Percentiles rank a stretch among this genome's conserved stretches.
Conservation (phyloP, 768 basidiomycete genomes). For the Dacryopinax primogenitus region DNA sequence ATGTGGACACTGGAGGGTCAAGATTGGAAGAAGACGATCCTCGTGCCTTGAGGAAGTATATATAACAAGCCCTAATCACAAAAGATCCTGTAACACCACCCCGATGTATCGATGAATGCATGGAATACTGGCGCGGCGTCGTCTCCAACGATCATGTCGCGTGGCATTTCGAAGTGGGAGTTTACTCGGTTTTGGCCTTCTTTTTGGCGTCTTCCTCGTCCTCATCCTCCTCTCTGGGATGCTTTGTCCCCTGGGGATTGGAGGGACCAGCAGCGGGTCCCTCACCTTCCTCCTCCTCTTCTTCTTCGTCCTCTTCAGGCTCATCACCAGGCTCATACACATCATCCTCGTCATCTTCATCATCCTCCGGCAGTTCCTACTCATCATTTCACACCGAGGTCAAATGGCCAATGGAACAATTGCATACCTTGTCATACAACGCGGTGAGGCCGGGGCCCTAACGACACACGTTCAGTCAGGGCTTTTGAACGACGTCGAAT, state of each 20-base stretch:
- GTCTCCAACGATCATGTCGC: neutral
- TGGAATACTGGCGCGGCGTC: neutral
- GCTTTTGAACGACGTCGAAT: neutral
- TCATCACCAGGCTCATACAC: neutral
- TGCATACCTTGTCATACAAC: neutral
- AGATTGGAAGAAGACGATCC: slow-evolving; percentile 46
- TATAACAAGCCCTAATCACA: neutral
- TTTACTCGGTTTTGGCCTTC: neutral
- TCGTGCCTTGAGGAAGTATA: slow-evolving; percentile 42
- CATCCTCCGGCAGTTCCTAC: neutral
- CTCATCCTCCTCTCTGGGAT: neutral
- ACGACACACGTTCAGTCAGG: neutral
- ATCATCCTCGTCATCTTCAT: neutral
- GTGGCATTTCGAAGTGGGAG: neutral
- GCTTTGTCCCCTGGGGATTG: neutral
- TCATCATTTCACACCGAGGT: neutral
- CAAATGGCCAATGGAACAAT: neutral
- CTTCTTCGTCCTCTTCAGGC: neutral
- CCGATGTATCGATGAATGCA: neutral
- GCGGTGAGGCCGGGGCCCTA: neutral
- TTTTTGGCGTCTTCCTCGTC: neutral
- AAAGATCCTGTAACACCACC: neutral
- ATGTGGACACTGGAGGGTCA: slow-evolving; percentile 32
- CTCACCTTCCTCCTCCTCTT: neutral
- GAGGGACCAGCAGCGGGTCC: neutral